phyloP scores from a whole-genome alignment of 345 rosid genomes.

The Hypericum perforatum region DNA sequence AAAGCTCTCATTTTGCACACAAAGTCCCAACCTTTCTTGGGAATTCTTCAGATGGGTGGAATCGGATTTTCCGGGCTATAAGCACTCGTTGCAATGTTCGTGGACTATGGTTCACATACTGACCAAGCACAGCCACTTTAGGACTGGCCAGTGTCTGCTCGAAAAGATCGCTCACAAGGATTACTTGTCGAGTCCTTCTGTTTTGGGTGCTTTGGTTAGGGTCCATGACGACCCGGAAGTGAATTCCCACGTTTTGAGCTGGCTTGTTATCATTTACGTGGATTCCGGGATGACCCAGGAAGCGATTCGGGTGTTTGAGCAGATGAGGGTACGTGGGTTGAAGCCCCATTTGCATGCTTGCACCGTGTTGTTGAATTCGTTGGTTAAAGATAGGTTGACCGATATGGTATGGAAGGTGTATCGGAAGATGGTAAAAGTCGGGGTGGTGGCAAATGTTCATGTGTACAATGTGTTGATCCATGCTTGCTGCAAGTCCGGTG shows the following conservation, averaged over 20 bases:
- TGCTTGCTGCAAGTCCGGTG: constrained; percentile 78
- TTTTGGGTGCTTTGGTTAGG: constrained; percentile 47
- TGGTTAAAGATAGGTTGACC: constrained; percentile 59
- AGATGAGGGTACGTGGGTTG: constrained; percentile 39
- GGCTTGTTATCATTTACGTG: constrained; percentile 60
- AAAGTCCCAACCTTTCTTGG: constrained; percentile 42
- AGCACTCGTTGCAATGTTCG: constrained; percentile 54
- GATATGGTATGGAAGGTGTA: constrained; percentile 70
- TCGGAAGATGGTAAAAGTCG: constrained; percentile 67
- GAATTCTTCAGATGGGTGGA: constrained; percentile 50
- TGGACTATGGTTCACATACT: constrained; percentile 77
- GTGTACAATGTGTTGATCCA: constrained; percentile 77
- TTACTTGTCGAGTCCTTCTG: constrained; percentile 61
- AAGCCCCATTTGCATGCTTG: constrained; percentile 82
- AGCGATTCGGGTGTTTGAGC: constrained; percentile 66
- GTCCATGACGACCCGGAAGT: constrained; percentile 50
- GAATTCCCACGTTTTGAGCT: constrained; percentile 69
- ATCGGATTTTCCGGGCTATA: constrained; percentile 32
- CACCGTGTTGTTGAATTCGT: constrained; percentile 60
- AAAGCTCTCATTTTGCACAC: constrained; percentile 26
- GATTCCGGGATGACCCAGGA: constrained; percentile 58
- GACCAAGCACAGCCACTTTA: constrained; percentile 54
- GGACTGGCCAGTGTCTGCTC: constrained; percentile 67
- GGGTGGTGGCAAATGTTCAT: constrained; percentile 62
- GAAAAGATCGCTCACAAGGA: constrained; percentile 60